Base-by-base conservation (phyloP, 2,329 filamentous ascomycete species). In the Ceratocystis cubensis region DNA sequence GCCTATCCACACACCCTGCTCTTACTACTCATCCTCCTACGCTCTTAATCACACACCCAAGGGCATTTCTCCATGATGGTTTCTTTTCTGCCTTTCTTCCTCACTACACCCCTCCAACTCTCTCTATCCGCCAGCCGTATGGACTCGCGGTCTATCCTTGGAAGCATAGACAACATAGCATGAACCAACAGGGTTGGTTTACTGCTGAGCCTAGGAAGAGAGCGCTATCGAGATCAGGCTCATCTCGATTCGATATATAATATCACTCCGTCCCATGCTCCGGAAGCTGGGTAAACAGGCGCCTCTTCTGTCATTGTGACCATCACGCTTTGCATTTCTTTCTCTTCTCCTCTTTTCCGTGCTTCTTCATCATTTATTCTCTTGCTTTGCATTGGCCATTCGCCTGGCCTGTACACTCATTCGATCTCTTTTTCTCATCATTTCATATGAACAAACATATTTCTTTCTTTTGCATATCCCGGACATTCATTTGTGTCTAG, bases 391-490 rank as follows among this genome's bases (percentile, higher is more conserved):
- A 57, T 59, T 13, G 7, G n/a, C 46, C 28, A 59, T 65, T 5
- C 63, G 63, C 20, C 41, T 33, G 53, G 45, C 28, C 10, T 46
- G 59, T 65, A n/a, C 68, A 65, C 6, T 44, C 67, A 63, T 75
- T 73, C 33, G 15, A 17, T 65, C 20, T 22, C 48, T 5, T 28
- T 25, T 25, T 53, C 48, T 53, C 10, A 13, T 4, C 3, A 10
- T 3, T 13, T 4, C 10, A 41, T 3, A 13, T 41, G 37, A 41
- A 41, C 3, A 13, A 41, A 41, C 37, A 41, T 15, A 41, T 13
- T 15, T 41, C 10, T 4, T 41, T 41, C 20, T 65, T 48, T 65
- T 65, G 64, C 37, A 61, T 65, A 13, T 53, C 13, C 10, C 4
- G 22, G 25, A 1, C 20, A 5, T 28, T 53, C 48, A 13, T 53